Conservation (phyloP, 2,329 filamentous ascomycete species). For the Pseudocercospora fijiensis region DNA sequence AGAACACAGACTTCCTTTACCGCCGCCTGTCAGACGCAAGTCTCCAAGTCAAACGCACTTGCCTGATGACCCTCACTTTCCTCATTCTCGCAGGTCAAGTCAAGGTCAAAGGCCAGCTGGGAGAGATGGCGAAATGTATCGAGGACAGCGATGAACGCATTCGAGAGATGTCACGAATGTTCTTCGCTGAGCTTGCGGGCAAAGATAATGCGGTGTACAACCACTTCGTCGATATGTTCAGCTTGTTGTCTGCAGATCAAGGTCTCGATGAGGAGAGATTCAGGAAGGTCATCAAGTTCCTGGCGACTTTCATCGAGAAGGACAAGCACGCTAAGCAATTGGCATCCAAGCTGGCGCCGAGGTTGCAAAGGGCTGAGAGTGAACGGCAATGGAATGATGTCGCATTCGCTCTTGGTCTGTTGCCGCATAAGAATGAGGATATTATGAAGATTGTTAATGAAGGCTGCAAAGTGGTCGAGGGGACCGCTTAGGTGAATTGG, state of each 20-base stretch:
- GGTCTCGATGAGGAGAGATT: constrained; percentile 82
- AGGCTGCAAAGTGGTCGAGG: constrained; percentile 62
- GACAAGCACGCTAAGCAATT: constrained; percentile 97
- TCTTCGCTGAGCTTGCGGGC: constrained; percentile 94
- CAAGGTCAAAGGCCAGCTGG: constrained; percentile 97
- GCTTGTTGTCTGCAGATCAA: constrained; percentile 78
- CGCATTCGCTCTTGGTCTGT: constrained; percentile 80
- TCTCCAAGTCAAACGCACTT: constrained; percentile 90
- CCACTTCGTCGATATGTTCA: constrained; percentile 99
- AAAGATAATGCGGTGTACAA: constrained; percentile 99
- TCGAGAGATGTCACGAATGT: constrained; percentile 92
- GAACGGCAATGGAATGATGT: constrained; percentile 98
- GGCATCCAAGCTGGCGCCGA: constrained; percentile 84
- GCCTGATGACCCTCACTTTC: constrained; percentile 97
- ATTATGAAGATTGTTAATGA: constrained; percentile 74
- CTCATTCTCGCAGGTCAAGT: constrained; percentile 95
- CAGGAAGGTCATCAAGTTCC: constrained; percentile 82
- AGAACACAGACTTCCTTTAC: constrained; percentile 98
- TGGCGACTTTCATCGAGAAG: constrained; percentile 97
- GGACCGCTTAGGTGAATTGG: constrained; percentile 3
- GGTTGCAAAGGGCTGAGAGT: constrained; percentile 80
- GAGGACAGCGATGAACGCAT: constrained; percentile 95
- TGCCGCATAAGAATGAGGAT: constrained; percentile 92
- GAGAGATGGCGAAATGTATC: constrained; percentile 98
- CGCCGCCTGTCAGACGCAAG: constrained; percentile 86